phyloP scores from a whole-genome alignment of 2,329 filamentous ascomycete genomes.

The Ophiostoma sp. region DNA sequence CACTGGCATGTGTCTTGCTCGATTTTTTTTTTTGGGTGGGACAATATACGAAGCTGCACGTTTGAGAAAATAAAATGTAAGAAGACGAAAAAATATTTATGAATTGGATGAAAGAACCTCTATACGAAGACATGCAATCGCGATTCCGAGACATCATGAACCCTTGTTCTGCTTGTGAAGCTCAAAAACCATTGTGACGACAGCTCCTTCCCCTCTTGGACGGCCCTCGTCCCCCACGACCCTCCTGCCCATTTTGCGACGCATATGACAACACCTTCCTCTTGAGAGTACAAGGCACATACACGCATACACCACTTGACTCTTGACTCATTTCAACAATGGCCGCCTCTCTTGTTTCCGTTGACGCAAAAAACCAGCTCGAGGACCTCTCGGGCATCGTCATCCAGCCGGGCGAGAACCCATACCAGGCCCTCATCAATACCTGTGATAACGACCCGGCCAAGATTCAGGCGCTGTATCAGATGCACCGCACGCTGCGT shows the following conservation, averaged over 20 bases:
- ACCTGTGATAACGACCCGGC: conserved; percentile 65
- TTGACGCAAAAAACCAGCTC: conserved; percentile 51
- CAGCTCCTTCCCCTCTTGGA: background rate
- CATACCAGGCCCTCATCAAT: conserved; percentile 72
- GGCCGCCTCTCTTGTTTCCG: conserved; percentile 37
- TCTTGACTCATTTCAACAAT: background rate
- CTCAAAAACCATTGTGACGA: background rate
- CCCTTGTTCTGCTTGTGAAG: background rate
- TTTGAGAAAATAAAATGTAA: background rate
- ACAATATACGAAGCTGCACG: background rate
- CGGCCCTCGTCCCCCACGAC: background rate
- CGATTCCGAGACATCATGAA: background rate
- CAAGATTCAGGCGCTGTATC: conserved; percentile 71
- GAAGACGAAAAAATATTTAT: background rate
- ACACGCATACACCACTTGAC: background rate
- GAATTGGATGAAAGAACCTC: background rate
- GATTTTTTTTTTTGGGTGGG: background rate
- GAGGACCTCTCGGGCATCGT: conserved; percentile 56
- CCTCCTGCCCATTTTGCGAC: background rate
- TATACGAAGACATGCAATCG: background rate
- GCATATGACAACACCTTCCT: background rate
- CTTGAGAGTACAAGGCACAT: no score
- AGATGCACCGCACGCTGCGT: conserved; percentile 69
- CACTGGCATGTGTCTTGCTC: conserved; percentile 1
- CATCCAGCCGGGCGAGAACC: conserved; percentile 62